Evolutionary conservation across 2,329 filamentous ascomycete species (phyloP), one percentile per base, ranked within the genome.

Genomic region (Claviceps pazoutovae): DNA sequence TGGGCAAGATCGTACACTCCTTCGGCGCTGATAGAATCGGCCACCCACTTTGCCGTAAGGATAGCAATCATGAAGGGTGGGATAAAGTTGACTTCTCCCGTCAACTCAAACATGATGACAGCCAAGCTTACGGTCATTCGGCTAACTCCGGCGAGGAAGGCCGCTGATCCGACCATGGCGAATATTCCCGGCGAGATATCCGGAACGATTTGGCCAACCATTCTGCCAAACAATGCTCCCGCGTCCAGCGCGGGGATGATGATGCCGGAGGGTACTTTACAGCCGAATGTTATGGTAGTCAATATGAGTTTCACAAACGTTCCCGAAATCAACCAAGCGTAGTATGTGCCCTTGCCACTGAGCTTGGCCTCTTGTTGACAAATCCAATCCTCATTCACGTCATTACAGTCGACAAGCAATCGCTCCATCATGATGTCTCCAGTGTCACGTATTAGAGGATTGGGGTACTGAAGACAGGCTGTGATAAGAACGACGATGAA

Each of bases 61-160:
- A 81, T 80, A 6, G 77, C 76, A 21, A 79, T 70, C 75, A 80
- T 80, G 55, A 78, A 73, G 11, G 78, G 75, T 1, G 79, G 66
- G 9, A 76, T 71, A 60, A 78, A 80, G 54, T 76, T 72, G 7
- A 80, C 69, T 57, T 79, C 75, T 41, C 78, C 77, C 0, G 77
- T 80, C 7, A 81, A 67, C 60, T 78, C 76, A 61, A 80, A 80
- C 76, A 80, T 80, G 62, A 80, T 78, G 41, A 80, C 78, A 8
- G 73, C 72, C 6, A 81, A 67, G 2, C 72, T 75, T 9, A 80
- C 73, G 0, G 77, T 80, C 76, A 80, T 80, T 39, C 78, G 67
- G 11, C 71, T 74, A 1, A 80, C 75, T 5, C 78, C 78, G 1
- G 76, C 77, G 0, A 81, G 70, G 58, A 80, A 80, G 0, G 76